Percentiles rank a stretch among this genome's conserved stretches.
Evolutionary conservation across 2,329 filamentous ascomycete species (phyloP).

Genomic region (Aspergillus clavatus): DNA sequence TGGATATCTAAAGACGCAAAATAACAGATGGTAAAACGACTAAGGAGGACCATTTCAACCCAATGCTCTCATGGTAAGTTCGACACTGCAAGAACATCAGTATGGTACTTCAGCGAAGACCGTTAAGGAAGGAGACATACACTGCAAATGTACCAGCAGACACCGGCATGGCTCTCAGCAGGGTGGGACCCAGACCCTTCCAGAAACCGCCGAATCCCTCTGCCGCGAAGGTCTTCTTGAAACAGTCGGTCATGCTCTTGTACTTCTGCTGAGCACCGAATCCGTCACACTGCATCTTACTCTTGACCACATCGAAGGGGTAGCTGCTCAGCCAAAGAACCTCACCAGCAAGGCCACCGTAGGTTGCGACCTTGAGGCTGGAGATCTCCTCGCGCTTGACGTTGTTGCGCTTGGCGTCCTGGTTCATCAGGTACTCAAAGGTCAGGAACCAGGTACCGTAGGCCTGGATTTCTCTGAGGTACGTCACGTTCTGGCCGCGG

Average conservation of each 20-base stretch:
- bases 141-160: constrained; percentile 97
- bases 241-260: constrained; percentile 81
- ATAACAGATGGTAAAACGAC: constrained; percentile 10
- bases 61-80: constrained; percentile 45
- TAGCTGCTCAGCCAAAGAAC: constrained; percentile 90
- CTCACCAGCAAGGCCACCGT: constrained; percentile 91
- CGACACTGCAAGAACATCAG: constrained; percentile 32
- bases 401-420: constrained; percentile 72
- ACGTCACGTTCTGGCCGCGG: constrained; percentile 79
- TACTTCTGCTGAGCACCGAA: constrained; percentile 70
- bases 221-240: constrained; percentile 70
- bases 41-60: constrained; percentile 25
- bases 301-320: constrained; percentile 96
- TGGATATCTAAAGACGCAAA: constrained; percentile 20
- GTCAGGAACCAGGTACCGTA: constrained; percentile 94
- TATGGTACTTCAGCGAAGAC: constrained; percentile 7
- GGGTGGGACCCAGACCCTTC: constrained; percentile 86
- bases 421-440: constrained; percentile 96
- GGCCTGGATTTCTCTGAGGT: constrained; percentile 84
- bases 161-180: constrained; percentile 94
- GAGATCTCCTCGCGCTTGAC: constrained; percentile 73
- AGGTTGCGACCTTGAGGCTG: constrained; percentile 79
- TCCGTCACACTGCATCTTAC: constrained; percentile 98
- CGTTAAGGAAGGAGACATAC: constrained; percentile 27
- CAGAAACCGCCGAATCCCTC: constrained; percentile 85